phyloP scores from a whole-genome alignment of 768 basidiomycete species.

The Obba rivulosa region DNA sequence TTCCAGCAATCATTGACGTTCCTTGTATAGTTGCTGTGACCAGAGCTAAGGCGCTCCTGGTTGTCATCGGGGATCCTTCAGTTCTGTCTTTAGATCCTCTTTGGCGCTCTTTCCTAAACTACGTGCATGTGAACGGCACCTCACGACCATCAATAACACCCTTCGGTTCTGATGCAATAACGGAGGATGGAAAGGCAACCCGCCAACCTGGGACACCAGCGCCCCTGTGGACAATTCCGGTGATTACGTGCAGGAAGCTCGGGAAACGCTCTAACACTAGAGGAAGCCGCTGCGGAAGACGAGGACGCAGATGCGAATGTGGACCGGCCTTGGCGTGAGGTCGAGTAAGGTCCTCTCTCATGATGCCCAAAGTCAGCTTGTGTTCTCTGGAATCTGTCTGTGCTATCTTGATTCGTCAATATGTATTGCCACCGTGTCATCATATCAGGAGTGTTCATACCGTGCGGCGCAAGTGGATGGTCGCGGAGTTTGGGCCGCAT shows the following conservation, averaged over 20 bases:
- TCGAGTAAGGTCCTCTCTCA: neutral
- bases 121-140: constrained; percentile 39
- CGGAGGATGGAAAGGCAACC: constrained; percentile 49
- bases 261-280: constrained; percentile 10
- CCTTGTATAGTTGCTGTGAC: constrained; percentile 52
- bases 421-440: too few species aligned
- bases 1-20: neutral
- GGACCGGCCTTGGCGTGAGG: constrained; percentile 8
- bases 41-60: constrained; percentile 57
- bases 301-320: constrained; percentile 13
- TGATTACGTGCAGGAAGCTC: constrained; percentile 31
- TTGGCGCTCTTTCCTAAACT: constrained; percentile 61
- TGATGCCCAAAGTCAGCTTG: too few species aligned
- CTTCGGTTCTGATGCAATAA: too few species aligned
- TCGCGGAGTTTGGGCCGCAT: too few species aligned
- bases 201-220: constrained; percentile 26
- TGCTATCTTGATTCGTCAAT: too few species aligned
- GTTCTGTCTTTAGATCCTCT: constrained; percentile 54
- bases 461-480: too few species aligned
- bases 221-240: constrained; percentile 33
- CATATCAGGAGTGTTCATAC: too few species aligned
- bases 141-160: too few species aligned
- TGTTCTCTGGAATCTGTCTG: too few species aligned
- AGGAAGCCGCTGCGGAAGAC: constrained; percentile 2
- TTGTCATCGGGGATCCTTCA: constrained; percentile 56